These are phyloP conservation scores for Phyllachora maydis DNA, from an alignment of 2,329 filamentous ascomycete genomes.

Conservation along the genomic window DNA sequence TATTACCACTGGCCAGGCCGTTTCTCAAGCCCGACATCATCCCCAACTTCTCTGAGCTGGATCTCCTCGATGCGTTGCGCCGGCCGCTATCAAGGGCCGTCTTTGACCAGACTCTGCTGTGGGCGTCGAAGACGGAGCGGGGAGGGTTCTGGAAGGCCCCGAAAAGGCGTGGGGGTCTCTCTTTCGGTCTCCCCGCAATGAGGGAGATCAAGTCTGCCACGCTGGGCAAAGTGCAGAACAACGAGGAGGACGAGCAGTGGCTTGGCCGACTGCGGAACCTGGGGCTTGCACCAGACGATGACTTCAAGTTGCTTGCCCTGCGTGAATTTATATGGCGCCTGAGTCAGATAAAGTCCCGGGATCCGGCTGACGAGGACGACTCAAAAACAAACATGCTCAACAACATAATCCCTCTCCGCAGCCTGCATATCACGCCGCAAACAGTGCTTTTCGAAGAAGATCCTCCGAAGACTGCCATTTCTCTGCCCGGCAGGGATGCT, in stretches of 20 bases:
- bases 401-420: conserved; percentile 53
- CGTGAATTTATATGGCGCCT: conserved; percentile 84
- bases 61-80: conserved; percentile 64
- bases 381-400: conserved; percentile 24
- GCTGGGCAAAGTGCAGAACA: conserved; percentile 46
- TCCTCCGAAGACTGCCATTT: conserved; percentile 21
- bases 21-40: conserved; percentile 60
- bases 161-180: conserved; percentile 39
- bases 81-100: conserved; percentile 59
- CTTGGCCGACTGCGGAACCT: conserved; percentile 66
- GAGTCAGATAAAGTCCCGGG: conserved; percentile 47
- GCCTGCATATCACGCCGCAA: conserved; percentile 59
- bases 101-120: conserved; percentile 68
- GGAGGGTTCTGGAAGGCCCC: conserved; percentile 76
- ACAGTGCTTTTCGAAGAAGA: conserved; percentile 85
- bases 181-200: conserved; percentile 43
- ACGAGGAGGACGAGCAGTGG: conserved; percentile 91
- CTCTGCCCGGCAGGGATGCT: conserved; percentile 12
- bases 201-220: conserved; percentile 34
- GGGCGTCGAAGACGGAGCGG: conserved; percentile 65
- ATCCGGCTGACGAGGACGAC: conserved; percentile 10
- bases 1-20: conserved; percentile 59
- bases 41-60: conserved; percentile 45
- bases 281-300: conserved; percentile 65
- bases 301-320: conserved; percentile 70